These are phyloP conservation scores for Canariomyces notabilis DNA, from an alignment of 2,329 filamentous ascomycete species.

Conservation along the genomic window DNA sequence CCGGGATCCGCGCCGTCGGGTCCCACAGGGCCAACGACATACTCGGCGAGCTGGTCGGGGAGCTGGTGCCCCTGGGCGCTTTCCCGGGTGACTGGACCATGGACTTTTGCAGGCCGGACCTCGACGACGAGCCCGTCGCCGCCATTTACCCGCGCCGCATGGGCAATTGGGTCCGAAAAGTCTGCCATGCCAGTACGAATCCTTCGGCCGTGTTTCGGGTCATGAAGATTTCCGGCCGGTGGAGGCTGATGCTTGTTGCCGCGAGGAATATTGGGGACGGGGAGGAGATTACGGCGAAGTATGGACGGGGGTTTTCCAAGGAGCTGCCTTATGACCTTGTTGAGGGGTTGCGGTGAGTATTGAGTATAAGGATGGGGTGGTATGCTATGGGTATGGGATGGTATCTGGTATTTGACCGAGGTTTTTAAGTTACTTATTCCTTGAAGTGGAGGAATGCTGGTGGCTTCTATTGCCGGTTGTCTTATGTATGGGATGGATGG, in stretches of 20 bases:
- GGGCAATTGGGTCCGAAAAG: slow-evolving; percentile 26
- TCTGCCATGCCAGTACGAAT: slow-evolving; percentile 13
- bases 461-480: too few species aligned
- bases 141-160: slow-evolving; percentile 22
- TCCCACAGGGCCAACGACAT: slow-evolving; percentile 10
- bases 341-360: slow-evolving; percentile 18
- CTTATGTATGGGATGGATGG: not conserved
- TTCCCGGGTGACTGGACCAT: slow-evolving; percentile 18
- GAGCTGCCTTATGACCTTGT: slow-evolving; percentile 18
- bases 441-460: not conserved
- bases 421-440: not conserved
- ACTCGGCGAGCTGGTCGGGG: slow-evolving; percentile 24
- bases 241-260: slow-evolving; percentile 21
- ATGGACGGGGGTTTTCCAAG: slow-evolving; percentile 19
- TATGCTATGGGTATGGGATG: too few species aligned
- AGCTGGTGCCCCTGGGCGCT: slow-evolving; percentile 19
- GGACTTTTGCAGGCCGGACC: slow-evolving; percentile 20
- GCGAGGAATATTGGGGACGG: slow-evolving; percentile 19
- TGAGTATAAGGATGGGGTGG: too few species aligned
- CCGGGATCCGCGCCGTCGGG: slow-evolving; percentile 19
- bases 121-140: slow-evolving; percentile 18
- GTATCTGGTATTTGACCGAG: not conserved
- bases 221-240: slow-evolving; percentile 22
- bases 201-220: slow-evolving; percentile 18
- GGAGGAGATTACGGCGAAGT: slow-evolving; percentile 24